Percentiles rank a stretch among this genome's conserved stretches.
These are phyloP conservation scores for Silene noctiflora DNA, from an alignment of 179 eudicot species.

Conservation along the genomic window DNA sequence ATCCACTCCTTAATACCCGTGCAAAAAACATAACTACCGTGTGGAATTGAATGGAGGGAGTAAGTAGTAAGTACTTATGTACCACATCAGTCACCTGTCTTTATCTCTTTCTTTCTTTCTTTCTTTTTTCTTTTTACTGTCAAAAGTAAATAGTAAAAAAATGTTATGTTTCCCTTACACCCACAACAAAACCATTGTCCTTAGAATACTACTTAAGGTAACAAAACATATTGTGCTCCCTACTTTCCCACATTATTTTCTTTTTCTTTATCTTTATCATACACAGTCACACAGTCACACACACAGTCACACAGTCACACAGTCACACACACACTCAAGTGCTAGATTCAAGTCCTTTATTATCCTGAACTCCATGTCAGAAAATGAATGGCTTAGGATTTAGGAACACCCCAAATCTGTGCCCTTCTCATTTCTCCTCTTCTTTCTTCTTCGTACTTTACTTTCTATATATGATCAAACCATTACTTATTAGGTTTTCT, in stretches of 20 bases:
- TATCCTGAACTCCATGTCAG: constrained; percentile 29
- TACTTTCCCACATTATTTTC: constrained; percentile 23
- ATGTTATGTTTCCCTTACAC: constrained; percentile 24
- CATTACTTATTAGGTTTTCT: background rate
- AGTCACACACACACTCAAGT: constrained; percentile 2
- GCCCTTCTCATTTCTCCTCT: background rate
- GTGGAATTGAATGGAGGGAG: no score
- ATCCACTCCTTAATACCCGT: no score
- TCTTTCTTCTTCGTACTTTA: constrained; percentile 13
- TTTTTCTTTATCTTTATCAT: background rate
- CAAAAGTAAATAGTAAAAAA: constrained; percentile 10
- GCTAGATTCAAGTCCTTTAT: constrained; percentile 3
- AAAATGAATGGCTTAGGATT: constrained; percentile 24
- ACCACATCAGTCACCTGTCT: background rate
- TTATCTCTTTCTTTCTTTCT: background rate
- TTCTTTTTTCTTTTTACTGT: background rate
- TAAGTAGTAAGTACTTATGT: no score
- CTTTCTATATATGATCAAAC: constrained; percentile 18
- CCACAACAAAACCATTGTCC: constrained; percentile 24
- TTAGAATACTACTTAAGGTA: constrained; percentile 24
- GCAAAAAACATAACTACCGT: no score
- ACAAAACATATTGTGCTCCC: constrained; percentile 21
- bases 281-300: no score
- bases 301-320: no score
- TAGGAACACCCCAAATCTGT: constrained; percentile 9